phyloP scores from a whole-genome alignment of 495 filamentous ascomycete genomes.

The Hypomontagnella monticulosa region DNA sequence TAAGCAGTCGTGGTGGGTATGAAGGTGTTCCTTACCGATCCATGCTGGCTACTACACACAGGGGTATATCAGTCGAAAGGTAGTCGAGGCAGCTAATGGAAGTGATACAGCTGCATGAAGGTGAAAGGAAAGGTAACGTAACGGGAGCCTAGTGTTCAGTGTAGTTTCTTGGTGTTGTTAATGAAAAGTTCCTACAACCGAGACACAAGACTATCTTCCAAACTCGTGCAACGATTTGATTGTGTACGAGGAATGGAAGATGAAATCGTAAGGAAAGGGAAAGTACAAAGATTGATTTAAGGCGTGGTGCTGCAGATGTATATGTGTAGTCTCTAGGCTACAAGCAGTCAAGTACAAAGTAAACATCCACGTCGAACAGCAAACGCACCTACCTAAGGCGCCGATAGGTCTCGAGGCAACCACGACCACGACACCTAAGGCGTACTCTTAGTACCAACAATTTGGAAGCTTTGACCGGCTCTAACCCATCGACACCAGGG shows the following conservation, averaged over 20 bases:
- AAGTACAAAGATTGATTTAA: too few relatives aligned
- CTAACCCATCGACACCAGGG: not conserved
- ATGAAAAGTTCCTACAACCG: not conserved
- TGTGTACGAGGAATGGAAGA: too few relatives aligned
- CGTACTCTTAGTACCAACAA: not conserved
- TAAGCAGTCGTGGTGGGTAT: not conserved
- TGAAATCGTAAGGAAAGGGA: too few relatives aligned
- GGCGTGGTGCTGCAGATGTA: too few relatives aligned
- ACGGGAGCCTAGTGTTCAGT: too few relatives aligned
- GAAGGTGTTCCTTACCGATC: slow-evolving; percentile 19
- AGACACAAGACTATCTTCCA: too few relatives aligned
- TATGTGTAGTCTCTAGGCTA: too few relatives aligned
- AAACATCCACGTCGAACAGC: not conserved
- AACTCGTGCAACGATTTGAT: too few relatives aligned
- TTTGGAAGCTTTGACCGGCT: not conserved
- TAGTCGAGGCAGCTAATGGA: not conserved
- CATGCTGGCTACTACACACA: slow-evolving; percentile 7
- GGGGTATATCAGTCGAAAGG: not conserved
- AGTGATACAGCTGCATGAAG: not conserved
- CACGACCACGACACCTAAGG: slow-evolving; percentile 1
- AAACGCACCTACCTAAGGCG: slow-evolving; percentile 3
- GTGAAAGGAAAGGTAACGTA: too few relatives aligned
- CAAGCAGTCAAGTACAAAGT: too few relatives aligned
- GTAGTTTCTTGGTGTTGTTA: not conserved
- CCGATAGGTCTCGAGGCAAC: slow-evolving; percentile 17